These are phyloP conservation scores for Pseudogymnoascus sp. DNA, from an alignment of 2,329 filamentous ascomycete genomes.

Conservation along the genomic window DNA sequence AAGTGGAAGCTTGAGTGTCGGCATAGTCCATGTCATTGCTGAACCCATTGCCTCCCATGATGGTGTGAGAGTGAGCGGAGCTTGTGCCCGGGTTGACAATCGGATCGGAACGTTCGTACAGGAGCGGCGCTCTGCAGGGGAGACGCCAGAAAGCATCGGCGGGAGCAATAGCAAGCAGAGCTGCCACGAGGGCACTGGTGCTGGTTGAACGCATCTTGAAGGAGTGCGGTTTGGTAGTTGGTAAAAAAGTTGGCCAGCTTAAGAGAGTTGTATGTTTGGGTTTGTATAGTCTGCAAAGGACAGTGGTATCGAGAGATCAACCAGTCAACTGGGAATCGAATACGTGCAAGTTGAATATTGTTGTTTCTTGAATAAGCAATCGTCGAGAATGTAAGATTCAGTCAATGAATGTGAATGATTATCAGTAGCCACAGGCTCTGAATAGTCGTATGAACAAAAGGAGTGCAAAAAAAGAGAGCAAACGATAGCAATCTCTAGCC, in stretches of 20 bases:
- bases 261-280: not conserved
- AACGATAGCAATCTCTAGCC: constrained; percentile 1
- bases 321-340: constrained; percentile 11
- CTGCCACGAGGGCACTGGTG: constrained; percentile 9
- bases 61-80: constrained; percentile 51
- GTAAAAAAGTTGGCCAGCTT: not conserved
- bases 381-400: constrained; percentile 4
- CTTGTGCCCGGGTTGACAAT: constrained; percentile 48
- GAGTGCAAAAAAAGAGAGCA: not conserved
- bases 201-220: constrained; percentile 12
- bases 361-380: constrained; percentile 4
- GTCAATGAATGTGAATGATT: constrained; percentile 8
- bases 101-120: constrained; percentile 50
- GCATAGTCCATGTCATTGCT: constrained; percentile 45
- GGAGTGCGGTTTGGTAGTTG: not conserved
- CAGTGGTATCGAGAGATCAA: not conserved
- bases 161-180: constrained; percentile 16
- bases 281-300: constrained; percentile 1
- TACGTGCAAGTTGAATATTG: constrained; percentile 5
- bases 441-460: not conserved
- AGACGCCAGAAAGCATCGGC: constrained; percentile 42
- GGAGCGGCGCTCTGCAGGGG: constrained; percentile 28
- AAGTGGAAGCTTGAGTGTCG: constrained; percentile 45
- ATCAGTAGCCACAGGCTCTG: constrained; percentile 8
- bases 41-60: constrained; percentile 57